Evolutionary conservation across 2,329 filamentous ascomycete species (phyloP), one percentile per base, ranked within the genome.

Genomic region (Phoma sp.): DNA sequence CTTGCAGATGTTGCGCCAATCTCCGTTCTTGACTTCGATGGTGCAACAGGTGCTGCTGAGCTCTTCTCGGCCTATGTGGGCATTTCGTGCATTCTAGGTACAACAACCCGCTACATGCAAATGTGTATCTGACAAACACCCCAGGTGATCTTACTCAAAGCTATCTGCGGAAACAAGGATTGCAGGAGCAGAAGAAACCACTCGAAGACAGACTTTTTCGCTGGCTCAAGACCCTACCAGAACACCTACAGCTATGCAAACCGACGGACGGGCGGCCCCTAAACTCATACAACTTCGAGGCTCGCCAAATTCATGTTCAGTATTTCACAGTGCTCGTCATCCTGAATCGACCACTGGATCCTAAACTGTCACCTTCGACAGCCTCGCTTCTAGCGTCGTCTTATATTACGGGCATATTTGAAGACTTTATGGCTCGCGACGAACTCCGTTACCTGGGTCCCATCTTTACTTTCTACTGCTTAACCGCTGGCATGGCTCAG

Each of bases 321-420:
- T 79, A 79, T 52, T 77, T 79, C 29, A 73, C 69, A 2, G 69
- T 73, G 0, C 57, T 79, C 6, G 70, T 76, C 8, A 77, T 78
- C 15, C 54, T 80, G 1, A 72, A 78, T 55, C 70, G 75, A 22
- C 69, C 73, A 1, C 60, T 66, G 46, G 70, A 66, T 35, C 58
- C 65, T 1, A 67, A 67, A 15, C 62, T 67, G 27, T 62, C 69
- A 3, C 75, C 73, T 0, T 75, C 73, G 0, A 70, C 74, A 8
- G 73, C 72, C 5, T 76, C 76, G 1, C 57, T 79, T 0, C 62
- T 79, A 0, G 76, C 76, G 7, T 76, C 77, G 0, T 78, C 76
- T 0, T 78, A 75, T 43, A 67, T 78, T 22, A 75, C 74, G 0
- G 76, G 77, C 0, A 75, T 79, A 5, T 79, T 78, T 35, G 76